Evolutionary conservation across 345 rosid genomes (phyloP).

Genomic region (Cardamine resedifolia): DNA sequence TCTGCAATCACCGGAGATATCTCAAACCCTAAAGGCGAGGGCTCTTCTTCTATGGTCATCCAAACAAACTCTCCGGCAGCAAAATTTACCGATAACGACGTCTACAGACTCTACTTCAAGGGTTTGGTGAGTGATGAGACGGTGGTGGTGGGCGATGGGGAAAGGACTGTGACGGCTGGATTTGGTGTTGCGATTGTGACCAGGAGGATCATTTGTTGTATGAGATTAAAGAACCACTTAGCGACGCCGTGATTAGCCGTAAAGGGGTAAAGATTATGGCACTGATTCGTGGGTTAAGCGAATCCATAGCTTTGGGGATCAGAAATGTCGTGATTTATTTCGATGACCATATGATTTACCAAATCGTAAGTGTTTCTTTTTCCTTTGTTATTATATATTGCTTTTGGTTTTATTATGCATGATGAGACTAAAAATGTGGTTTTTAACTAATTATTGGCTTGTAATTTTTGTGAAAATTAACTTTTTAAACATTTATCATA

Average conservation of each 20-base stretch:
- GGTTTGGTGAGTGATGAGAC: too few relatives aligned
- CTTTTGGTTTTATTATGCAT: background rate
- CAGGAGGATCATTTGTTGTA: background rate
- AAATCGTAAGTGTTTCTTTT: background rate
- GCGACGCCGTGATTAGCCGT: background rate
- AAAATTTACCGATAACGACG: background rate
- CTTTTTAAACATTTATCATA: too few relatives aligned
- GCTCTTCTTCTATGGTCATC: background rate
- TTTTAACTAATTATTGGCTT: background rate
- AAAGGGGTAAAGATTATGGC: slow-evolving; percentile 9
- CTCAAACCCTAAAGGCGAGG: background rate
- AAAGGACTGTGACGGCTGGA: background rate
- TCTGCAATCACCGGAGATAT: background rate
- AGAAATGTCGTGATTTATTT: background rate
- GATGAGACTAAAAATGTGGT: background rate
- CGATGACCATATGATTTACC: slow-evolving; percentile 2
- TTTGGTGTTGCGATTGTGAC: background rate
- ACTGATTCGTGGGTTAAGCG: slow-evolving; percentile 11
- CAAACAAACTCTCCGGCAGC: background rate
- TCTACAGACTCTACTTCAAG: background rate
- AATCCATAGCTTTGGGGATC: slow-evolving; percentile 2
- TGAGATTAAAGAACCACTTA: slow-evolving; percentile 7
- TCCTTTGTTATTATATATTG: background rate
- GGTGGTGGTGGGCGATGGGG: background rate
- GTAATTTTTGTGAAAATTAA: background rate